Conservation (phyloP, 768 basidiomycete species). For the Trametes gibbosa region DNA sequence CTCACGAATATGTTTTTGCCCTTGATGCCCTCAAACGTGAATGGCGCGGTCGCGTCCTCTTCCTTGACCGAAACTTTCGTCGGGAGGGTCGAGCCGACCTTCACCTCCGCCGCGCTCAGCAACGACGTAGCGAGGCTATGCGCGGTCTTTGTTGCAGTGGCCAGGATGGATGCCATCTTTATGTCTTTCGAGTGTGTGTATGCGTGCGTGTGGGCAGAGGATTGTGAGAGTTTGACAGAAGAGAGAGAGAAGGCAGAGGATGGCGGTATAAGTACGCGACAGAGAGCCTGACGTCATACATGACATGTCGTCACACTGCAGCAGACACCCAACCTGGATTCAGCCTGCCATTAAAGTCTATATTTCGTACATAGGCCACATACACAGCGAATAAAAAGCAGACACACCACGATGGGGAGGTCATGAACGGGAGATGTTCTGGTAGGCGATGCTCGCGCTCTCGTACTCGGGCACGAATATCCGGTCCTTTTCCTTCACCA, state of each 20-base stretch:
- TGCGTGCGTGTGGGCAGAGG: no score
- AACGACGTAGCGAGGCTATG: conserved; percentile 54
- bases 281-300: no score
- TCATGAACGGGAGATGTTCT: conserved; percentile 78
- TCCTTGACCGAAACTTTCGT: conserved; percentile 53
- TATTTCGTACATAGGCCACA: not conserved
- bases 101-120: conserved; percentile 45
- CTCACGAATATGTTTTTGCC: conserved; percentile 69
- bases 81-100: conserved; percentile 49
- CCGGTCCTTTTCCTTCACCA: conserved; percentile 69
- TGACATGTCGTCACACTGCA: no score
- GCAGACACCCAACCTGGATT: no score
- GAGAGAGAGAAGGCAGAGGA: no score
- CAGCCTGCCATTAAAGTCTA: no score
- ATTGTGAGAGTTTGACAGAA: no score
- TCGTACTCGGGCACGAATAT: conserved; percentile 82
- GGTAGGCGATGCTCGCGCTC: conserved; percentile 71
- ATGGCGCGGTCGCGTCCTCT: conserved; percentile 42
- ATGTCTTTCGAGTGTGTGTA: no score
- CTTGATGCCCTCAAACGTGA: conserved; percentile 41
- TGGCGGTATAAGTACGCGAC: no score
- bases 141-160: conserved; percentile 47
- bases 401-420: no score
- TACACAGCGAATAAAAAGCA: not conserved
- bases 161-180: conserved; percentile 47